Evolutionary conservation across 148 eudicot species (phyloP), one percentile per base, ranked within the genome.

Genomic region (Dianthus caryophyllus): DNA sequence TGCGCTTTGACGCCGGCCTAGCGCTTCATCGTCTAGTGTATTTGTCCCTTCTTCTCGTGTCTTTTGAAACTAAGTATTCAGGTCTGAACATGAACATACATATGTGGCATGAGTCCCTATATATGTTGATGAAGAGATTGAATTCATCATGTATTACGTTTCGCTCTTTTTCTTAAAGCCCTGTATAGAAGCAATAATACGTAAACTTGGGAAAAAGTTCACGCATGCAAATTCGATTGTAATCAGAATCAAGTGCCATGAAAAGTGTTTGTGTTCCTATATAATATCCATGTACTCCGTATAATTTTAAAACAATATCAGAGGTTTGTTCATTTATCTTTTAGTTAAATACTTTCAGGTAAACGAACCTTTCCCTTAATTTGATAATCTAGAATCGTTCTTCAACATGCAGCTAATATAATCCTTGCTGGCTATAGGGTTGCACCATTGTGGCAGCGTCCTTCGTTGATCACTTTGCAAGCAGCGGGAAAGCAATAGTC

Each of bases 381-480:
- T 62, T 78, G 30, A 10, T 30, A 14, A 17, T 18, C 29, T 10
- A 57, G 8, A 50, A 5, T 2, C 38, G 20, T 22, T 22, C 29
- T 54, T 11, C 1, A 59, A 18, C 20, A 0, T 65, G 26, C 61
- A 17, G 60, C 74, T 76, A 52, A 74, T 41, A 31, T 15, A 33
- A 47, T 62, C 58, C 50, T 66, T 50, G 4, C 38, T 61, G 66
- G 63, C 33, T 31, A 46, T 74, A 92, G 98, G 98, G 98, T n/a
- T 85, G 88, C 71, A 68, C 80, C 31, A 74, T 75, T 72, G 89
- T 92, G 66, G 70, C 74, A 60, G 63, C 80, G 8, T 68, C 98
- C 58, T 89, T 74, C 69, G 69, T 65, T 58, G 82, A 78, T 20
- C 82, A 85, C 74, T 62, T 81, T 46, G 69, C 69, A 59, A 72